Percentiles rank a stretch among this genome's conserved stretches.
These are phyloP conservation scores for Ilyonectria destructans DNA, from an alignment of 2,329 filamentous ascomycete species.

Conservation along the genomic window DNA sequence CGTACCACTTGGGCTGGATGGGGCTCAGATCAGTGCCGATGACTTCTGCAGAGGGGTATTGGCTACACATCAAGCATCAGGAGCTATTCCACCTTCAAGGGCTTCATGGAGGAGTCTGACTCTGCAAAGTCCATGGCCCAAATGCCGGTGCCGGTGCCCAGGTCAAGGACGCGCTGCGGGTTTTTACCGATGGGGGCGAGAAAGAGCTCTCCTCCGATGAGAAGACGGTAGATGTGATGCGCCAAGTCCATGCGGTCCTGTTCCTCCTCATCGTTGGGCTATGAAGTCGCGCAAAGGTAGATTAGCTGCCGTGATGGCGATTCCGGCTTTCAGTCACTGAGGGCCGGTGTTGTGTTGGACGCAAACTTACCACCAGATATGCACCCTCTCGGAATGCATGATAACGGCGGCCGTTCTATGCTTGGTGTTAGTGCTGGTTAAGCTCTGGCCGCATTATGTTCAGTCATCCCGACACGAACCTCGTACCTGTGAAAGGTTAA, in stretches of 20 bases:
- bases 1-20: slow-evolving; percentile 54
- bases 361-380: not conserved
- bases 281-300: not conserved
- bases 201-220: not conserved
- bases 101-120: not conserved
- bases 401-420: not conserved
- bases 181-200: not conserved
- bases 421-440: not conserved
- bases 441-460: not conserved
- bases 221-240: not conserved
- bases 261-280: slow-evolving; percentile 12
- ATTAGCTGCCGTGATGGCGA: not conserved
- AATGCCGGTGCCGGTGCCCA: not conserved
- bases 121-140: not conserved
- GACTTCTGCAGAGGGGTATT: slow-evolving; percentile 53
- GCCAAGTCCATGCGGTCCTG: slow-evolving; percentile 10
- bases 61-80: slow-evolving; percentile 35
- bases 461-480: not conserved
- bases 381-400: not conserved
- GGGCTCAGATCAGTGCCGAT: slow-evolving; percentile 58
- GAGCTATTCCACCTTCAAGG: not conserved
- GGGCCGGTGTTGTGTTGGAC: not conserved
- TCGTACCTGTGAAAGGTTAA: not conserved
- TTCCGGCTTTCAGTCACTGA: not conserved
- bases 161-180: slow-evolving; percentile 4